Conservation (phyloP, 768 basidiomycete genomes). For the Suillus placidus region DNA sequence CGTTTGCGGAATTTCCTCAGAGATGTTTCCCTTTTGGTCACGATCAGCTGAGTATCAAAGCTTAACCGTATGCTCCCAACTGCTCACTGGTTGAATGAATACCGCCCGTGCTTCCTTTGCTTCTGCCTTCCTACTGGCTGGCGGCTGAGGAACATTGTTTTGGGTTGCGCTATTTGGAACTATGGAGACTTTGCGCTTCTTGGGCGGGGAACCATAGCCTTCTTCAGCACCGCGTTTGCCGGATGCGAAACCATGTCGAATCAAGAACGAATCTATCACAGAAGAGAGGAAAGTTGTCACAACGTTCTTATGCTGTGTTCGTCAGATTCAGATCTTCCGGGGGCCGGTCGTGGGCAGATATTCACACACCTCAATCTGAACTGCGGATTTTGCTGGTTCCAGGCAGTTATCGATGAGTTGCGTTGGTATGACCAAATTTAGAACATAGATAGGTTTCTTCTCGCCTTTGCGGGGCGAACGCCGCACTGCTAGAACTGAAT, state of each 20-base stretch:
- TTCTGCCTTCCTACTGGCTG: constrained; percentile 10
- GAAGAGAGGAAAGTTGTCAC: constrained; percentile 60
- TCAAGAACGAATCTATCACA: constrained; percentile 63
- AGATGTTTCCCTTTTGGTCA: constrained; percentile 15
- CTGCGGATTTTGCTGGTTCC: constrained; percentile 72
- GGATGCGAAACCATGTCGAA: constrained; percentile 59
- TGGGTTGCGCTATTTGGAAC: constrained; percentile 12
- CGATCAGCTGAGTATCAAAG: constrained; percentile 14
- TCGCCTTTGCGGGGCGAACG: constrained; percentile 81
- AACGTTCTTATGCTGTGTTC: constrained; percentile 55
- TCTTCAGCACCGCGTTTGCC: constrained; percentile 17
- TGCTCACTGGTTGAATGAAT: constrained; percentile 26
- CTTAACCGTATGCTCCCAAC: constrained; percentile 5
- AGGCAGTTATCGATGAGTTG: constrained; percentile 74
- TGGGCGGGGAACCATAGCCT: constrained; percentile 41
- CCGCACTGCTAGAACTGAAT: constrained; percentile 47
- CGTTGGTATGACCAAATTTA: constrained; percentile 72
- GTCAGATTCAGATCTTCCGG: constrained; percentile 7
- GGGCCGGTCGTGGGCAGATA: constrained; percentile 15
- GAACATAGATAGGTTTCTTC: constrained; percentile 79
- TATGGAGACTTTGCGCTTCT: constrained; percentile 48
- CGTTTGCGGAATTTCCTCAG: constrained; percentile 35
- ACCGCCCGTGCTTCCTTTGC: constrained; percentile 14
- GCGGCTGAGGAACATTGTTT: not conserved
- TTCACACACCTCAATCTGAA: constrained; percentile 66